Conservation (phyloP, 2,329 filamentous ascomycete genomes). For the Gyromitra esculenta region DNA sequence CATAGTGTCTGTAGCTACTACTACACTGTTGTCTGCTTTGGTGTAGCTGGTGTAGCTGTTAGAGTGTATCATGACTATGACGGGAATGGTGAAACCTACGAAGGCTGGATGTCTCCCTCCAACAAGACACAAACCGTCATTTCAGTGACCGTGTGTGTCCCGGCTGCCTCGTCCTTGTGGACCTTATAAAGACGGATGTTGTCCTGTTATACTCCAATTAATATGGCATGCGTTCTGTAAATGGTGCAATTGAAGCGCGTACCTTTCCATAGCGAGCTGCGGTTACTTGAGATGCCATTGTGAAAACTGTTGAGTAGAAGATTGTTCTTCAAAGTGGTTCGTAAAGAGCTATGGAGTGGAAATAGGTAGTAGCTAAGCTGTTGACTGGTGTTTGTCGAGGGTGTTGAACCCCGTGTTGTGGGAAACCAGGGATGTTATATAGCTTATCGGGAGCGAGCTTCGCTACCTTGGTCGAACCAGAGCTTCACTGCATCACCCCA, state of each 20-base stretch:
- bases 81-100: conserved; percentile 65
- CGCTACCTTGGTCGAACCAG: not conserved
- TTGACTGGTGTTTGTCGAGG: not conserved
- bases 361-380: conserved; percentile 16
- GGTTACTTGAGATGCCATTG: conserved; percentile 56
- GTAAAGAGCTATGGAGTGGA: not conserved
- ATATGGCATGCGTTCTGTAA: conserved; percentile 15
- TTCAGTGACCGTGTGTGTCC: conserved; percentile 85
- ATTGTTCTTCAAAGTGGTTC: conserved; percentile 1
- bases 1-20: conserved; percentile 96
- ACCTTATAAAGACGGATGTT: conserved; percentile 99
- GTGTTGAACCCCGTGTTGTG: not conserved
- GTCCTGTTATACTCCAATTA: conserved; percentile 69
- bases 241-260: conserved; percentile 21
- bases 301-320: conserved; percentile 4
- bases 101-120: conserved; percentile 88
- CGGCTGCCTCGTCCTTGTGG: conserved; percentile 77
- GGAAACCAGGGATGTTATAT: conserved; percentile 40
- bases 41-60: conserved; percentile 74
- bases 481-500: not conserved
- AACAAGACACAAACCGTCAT: conserved; percentile 94
- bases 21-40: conserved; percentile 88
- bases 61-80: not conserved
- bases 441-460: conserved; percentile 31
- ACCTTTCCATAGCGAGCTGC: conserved; percentile 58